Conservation (phyloP, 129 eudicot genomes). For the Sambucus nigra region DNA sequence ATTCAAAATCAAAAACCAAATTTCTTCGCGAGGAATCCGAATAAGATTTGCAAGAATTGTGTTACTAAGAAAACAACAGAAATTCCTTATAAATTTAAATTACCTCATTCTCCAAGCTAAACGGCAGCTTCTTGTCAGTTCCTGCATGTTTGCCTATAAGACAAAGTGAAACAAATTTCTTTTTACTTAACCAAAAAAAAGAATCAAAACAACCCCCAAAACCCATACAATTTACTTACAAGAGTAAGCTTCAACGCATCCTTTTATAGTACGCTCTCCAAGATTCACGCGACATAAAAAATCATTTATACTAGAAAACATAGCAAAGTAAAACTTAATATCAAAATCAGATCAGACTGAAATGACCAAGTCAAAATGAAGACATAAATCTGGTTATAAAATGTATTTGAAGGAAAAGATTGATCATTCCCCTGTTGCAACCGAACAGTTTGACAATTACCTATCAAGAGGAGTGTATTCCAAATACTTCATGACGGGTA, state of each 20-base stretch:
- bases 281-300: conserved; percentile 74
- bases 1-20: no score
- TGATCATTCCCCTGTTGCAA: not conserved
- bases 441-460: conserved; percentile 21
- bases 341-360: no score
- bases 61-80: no score
- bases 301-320: conserved; percentile 51
- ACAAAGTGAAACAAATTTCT: not conserved
- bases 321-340: conserved; percentile 4
- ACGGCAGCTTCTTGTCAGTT: no score
- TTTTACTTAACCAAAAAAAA: not conserved
- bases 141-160: no score
- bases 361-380: not conserved
- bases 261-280: conserved; percentile 86
- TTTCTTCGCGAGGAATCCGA: no score
- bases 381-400: no score
- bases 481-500: conserved; percentile 62
- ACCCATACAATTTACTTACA: conserved; percentile 43
- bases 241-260: conserved; percentile 92
- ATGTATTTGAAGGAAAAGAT: not conserved
- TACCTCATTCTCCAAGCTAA: no score
- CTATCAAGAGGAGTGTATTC: conserved; percentile 83
- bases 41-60: no score
- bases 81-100: no score
- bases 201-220: not conserved